A percentile compares a stretch with the other conserved stretches of the same genome.
These are phyloP conservation scores for Rhizophora apiculata DNA, from an alignment of 345 rosid genomes.

Conservation along the genomic window DNA sequence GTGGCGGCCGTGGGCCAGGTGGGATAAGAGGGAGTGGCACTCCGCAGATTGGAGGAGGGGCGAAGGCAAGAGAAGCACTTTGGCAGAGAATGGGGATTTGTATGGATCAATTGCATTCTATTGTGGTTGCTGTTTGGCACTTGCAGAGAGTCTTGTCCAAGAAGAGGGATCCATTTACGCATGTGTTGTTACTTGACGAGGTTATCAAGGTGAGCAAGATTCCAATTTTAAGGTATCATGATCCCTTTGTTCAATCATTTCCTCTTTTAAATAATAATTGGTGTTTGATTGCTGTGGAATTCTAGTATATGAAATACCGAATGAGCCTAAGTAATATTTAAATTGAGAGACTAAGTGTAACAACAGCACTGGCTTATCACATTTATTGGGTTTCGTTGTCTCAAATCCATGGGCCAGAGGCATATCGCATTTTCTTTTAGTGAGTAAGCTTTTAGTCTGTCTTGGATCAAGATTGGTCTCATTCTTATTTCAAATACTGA, in stretches of 20 bases:
- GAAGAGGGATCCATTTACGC: conserved; percentile 96
- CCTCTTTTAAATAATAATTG: not conserved
- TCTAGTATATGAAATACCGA: no score
- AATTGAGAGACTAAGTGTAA: no score
- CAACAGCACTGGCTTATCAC: no score
- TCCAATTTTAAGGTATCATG: not conserved
- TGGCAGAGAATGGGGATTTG: conserved; percentile 92
- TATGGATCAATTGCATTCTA: conserved; percentile 81
- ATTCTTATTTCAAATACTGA: no score
- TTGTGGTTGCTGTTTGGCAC: conserved; percentile 90
- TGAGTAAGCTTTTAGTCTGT: no score
- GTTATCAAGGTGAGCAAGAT: conserved; percentile 64
- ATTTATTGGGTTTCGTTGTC: no score
- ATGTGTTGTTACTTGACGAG: conserved; percentile 87
- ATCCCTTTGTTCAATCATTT: not conserved
- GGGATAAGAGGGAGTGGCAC: conserved; percentile 89
- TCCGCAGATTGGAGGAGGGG: conserved; percentile 91
- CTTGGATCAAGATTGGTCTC: no score
- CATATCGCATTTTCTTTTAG: no score
- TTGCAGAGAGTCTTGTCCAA: conserved; percentile 94
- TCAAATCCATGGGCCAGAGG: no score
- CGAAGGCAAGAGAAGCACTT: conserved; percentile 75
- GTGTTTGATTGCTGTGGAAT: not conserved
- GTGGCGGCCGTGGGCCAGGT: conserved; percentile 75
- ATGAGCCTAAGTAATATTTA: no score